Evolutionary conservation across 1,139 yeast genomes (phyloP), one percentile per base, ranked within the genome.

Genomic region (Kurtzmaniella quercitrusa): DNA sequence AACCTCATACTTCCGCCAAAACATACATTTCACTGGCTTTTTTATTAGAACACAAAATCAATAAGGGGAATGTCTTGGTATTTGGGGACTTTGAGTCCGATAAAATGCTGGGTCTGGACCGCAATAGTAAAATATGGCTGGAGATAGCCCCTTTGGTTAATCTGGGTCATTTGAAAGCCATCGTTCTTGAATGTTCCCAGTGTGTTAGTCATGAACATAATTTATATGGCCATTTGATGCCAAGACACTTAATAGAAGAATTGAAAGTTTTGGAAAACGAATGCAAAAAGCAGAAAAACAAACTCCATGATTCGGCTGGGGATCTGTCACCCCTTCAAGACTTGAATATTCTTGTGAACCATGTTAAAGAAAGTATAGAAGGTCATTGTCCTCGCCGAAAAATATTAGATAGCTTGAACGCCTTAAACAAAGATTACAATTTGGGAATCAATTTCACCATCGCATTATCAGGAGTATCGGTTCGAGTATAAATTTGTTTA

Each of bases 31-130:
- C 71, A 16, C 74, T 84, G 16, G 81, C 84, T 9, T 84, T 69
- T 54, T 61, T 82, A 20, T 58, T 84, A 28, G 54, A 65, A n/a
- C 66, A 76, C 54, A 34, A 14, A 9, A 9, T n/a, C 19, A 20
- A 19, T 15, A 51, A 59, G 8, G 32, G 16, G 11, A 61, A 65
- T 26, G 42, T 87, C 5, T 58, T 86, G 15, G 61, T 84, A 3
- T 88, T 87, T 70, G 96, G 96, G 1, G 96, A 88, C 57, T 80
- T 87, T 41, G 95, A 88, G 57, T 76, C 87, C 37, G 95, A 87
- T 57, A 34, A 55, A 4, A 59, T 70, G 0, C 75, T 84, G 8
- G 55, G 60, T 2, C 51, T 64, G 5, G 55, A 68, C 17, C 64
- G 66, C 11, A 83, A 85, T 52, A 47, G 49, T 2, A 47, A 47